Base-by-base conservation (phyloP, 306 rosid genomes). In the Acacia acuminata region DNA sequence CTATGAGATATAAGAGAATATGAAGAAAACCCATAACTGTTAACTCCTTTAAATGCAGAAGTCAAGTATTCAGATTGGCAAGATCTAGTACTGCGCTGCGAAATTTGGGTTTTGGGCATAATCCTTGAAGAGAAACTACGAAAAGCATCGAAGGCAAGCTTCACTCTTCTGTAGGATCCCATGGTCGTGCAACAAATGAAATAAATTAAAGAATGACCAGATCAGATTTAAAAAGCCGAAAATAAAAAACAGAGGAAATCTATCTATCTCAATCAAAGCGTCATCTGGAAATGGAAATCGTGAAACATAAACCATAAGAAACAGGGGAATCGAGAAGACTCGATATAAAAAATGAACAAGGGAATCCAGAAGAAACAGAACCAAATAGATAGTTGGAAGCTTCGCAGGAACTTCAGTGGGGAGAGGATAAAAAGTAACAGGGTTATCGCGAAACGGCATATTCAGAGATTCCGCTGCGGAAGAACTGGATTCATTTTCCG, bases 101-200 rank as follows among this genome's bases (percentile, higher is more conserved):
- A 88, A 70, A 7, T 71, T 43, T 77, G 61, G 32, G 67, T 30
- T 67, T 81, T 85, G 47, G 86, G 71, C 1, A 73, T 3, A 63
- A 82, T 30, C 83, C 73, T 90, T 20, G 90, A 86, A 51, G 84
- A 61, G 42, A 90, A 86, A 73, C 76, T 71, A 16, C 82, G 93
- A 84, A 94, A 86, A 79, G 69, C 82, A 79, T 87, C 86, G 19
- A 71, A 24, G 12, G 87, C 79, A 20, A 79, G 61, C 81, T 90
- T 95, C 17, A 85, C 86, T 82, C 86, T 84, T 80, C 81, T 86
- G 43, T 47, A 85, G 77, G 76, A 86, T 2, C 75, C 88, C 94
- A 93, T 93, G 88, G 79, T 79, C 4, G 36, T 9, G 50, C 24
- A 43, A 30, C 2, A 10, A 77, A 78, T 50, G 13, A 7, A 19